phyloP scores from a whole-genome alignment of 1,284 basidiomycete species.

The Malassezia sp. region DNA sequence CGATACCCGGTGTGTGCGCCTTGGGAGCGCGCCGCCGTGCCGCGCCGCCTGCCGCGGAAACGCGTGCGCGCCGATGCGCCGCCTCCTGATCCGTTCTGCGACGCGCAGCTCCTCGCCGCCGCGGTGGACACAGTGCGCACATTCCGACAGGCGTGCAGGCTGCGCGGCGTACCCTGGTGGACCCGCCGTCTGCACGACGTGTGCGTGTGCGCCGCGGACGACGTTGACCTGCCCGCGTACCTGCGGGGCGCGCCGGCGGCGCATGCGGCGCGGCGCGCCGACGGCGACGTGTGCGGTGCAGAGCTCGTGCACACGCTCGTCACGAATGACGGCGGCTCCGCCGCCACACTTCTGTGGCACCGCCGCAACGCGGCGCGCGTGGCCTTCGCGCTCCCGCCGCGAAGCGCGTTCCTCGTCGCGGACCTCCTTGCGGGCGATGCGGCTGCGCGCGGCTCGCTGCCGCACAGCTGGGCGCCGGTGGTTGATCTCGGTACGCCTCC shows the following conservation, averaged over 20 bases:
- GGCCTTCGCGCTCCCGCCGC: slow-evolving; percentile 1
- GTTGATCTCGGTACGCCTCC: slow-evolving; percentile 8
- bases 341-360: not conserved
- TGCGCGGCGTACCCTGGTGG: no score
- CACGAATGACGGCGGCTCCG: not conserved
- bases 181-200: no score
- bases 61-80: no score
- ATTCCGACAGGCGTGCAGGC: no score
- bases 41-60: no score
- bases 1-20: no score
- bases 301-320: not conserved
- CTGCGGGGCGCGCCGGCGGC: not conserved
- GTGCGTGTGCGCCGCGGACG: no score
- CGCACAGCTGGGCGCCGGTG: slow-evolving; percentile 4
- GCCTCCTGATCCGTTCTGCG: no score
- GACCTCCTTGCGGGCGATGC: slow-evolving; percentile 6
- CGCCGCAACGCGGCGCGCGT: not conserved
- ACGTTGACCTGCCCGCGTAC: not conserved
- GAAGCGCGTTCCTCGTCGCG: slow-evolving; percentile 12
- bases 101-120: no score
- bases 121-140: no score
- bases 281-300: not conserved
- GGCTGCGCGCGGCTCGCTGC: not conserved
- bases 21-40: no score
- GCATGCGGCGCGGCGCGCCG: not conserved